Conservation (phyloP, 2,329 filamentous ascomycete species). For the Aschersonia sp. region DNA sequence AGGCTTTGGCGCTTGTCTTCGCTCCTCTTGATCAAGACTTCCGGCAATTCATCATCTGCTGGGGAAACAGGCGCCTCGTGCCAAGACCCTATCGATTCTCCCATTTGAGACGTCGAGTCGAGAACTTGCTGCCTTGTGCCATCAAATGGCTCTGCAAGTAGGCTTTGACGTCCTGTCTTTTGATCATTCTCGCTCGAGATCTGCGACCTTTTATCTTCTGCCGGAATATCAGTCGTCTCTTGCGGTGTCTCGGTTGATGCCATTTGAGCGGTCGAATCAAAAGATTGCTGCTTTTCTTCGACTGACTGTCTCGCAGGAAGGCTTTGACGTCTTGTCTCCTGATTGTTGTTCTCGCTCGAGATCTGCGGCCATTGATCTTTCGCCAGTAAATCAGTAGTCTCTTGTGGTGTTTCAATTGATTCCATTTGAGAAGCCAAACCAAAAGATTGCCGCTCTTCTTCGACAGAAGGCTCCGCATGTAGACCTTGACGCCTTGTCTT, state of each 20-base stretch:
- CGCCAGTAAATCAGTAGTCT: neutral
- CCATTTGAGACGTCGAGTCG: neutral
- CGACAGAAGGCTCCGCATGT: neutral
- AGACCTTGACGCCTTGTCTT: neutral
- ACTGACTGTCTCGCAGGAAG: neutral
- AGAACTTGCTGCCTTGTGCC: no score
- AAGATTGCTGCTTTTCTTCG: neutral
- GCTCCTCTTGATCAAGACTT: slow-evolving; percentile 3
- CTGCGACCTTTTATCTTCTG: slow-evolving; percentile 1
- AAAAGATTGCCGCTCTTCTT: neutral
- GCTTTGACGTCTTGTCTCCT: neutral
- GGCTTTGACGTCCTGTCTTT: slow-evolving; percentile 1
- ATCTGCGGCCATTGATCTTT: slow-evolving; percentile 1
- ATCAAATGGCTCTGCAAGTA: neutral
- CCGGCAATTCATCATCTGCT: slow-evolving; percentile 1
- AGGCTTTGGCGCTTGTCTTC: slow-evolving; percentile 2
- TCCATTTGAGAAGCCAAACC: neutral
- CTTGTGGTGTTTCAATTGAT: neutral
- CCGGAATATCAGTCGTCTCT: neutral
- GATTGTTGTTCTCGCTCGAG: slow-evolving; percentile 2
- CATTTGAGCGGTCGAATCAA: neutral
- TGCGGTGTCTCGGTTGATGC: neutral
- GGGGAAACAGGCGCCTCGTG: neutral
- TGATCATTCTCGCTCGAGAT: slow-evolving; percentile 4
- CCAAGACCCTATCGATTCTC: neutral